A percentile compares a stretch with the other conserved stretches of the same genome.
Conservation (phyloP, 306 rosid species). For the Carpinus fangiana region DNA sequence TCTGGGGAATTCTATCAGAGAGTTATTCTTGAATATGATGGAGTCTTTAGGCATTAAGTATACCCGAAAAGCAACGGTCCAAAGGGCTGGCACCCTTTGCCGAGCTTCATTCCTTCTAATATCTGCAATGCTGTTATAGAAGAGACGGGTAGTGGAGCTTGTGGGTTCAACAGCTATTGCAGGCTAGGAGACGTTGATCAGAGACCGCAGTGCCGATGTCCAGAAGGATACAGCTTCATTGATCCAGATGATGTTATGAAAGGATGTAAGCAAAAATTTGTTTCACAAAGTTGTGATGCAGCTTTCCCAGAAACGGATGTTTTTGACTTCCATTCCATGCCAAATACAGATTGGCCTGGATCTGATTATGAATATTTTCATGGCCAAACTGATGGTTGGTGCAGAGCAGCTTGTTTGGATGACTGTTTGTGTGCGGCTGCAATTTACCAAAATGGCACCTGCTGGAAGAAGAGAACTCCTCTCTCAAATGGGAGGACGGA, state of each 20-base stretch:
- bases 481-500: constrained; percentile 23
- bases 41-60: constrained; percentile 53
- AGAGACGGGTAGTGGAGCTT: not conserved
- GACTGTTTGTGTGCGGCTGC: constrained; percentile 39
- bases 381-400: constrained; percentile 23
- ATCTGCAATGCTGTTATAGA: not conserved
- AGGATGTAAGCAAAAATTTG: constrained; percentile 33
- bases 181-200: not conserved
- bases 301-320: not conserved
- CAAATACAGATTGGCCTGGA: constrained; percentile 11
- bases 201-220: constrained; percentile 26
- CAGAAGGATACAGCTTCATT: constrained; percentile 10
- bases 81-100: not conserved
- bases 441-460: not conserved
- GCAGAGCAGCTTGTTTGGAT: constrained; percentile 25
- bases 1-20: constrained; percentile 35
- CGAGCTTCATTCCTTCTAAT: constrained; percentile 5
- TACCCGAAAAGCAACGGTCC: constrained; percentile 28
- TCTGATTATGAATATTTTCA: constrained; percentile 8
- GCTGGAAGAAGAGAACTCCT: constrained; percentile 35
- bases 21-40: constrained; percentile 58
- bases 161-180: constrained; percentile 11
- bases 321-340: constrained; percentile 12
- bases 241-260: constrained; percentile 27
- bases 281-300: constrained; percentile 39